Conservation (phyloP, 106 monocot genomes). For the Platanthera guangdongensis region DNA sequence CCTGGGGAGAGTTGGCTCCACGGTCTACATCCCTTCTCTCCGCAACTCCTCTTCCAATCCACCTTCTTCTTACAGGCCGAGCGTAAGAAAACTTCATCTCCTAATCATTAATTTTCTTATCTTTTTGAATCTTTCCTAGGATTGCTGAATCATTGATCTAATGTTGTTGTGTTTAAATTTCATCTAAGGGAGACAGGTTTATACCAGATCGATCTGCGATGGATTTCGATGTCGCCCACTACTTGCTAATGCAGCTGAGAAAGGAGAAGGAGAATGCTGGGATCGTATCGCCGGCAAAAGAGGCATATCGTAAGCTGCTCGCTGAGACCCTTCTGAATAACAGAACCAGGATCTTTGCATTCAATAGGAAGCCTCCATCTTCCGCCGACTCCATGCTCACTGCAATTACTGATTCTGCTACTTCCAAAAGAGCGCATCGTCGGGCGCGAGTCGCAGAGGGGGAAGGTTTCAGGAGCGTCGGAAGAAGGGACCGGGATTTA, state of each 20-base stretch:
- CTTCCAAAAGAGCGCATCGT: too few relatives aligned
- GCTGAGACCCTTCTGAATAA: conserved; percentile 36
- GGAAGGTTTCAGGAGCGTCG: too few relatives aligned
- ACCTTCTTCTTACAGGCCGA: conserved; percentile 14
- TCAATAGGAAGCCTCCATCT: conserved; percentile 34
- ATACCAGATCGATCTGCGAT: conserved; percentile 59
- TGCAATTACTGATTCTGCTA: conserved; percentile 9
- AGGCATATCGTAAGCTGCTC: conserved; percentile 39
- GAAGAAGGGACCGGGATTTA: too few relatives aligned
- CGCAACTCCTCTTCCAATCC: conserved; percentile 13
- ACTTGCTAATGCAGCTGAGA: conserved; percentile 34
- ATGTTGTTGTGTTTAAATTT: not conserved
- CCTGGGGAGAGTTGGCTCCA: conserved; percentile 23
- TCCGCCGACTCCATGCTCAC: conserved; percentile 7
- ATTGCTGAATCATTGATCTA: not conserved
- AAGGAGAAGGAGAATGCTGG: conserved; percentile 42
- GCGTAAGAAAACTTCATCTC: conserved; percentile 21
- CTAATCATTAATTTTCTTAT: not conserved
- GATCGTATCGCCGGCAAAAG: conserved; percentile 36
- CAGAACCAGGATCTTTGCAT: conserved; percentile 39
- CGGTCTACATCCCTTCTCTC: conserved; percentile 39
- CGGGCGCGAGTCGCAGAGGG: too few relatives aligned
- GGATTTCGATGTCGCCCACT: conserved; percentile 55
- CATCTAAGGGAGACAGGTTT: conserved; percentile 45
- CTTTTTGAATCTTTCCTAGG: not conserved